phyloP scores from a whole-genome alignment of 2,329 filamentous ascomycete species.

The Sclerotinia sclerotiorum region DNA sequence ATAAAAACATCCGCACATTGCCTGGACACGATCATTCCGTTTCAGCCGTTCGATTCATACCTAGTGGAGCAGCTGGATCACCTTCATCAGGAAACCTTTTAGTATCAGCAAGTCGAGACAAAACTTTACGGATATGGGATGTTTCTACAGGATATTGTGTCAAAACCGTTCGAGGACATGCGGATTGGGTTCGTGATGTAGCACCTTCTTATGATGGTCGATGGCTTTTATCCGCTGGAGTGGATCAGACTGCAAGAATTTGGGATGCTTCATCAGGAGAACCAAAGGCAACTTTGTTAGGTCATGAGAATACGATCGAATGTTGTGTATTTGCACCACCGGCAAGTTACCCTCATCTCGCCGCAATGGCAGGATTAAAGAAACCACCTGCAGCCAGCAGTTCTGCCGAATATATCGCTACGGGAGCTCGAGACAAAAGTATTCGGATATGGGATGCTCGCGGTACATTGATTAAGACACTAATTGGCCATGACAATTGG shows the following conservation, averaged over 20 bases:
- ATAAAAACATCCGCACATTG: constrained; percentile 91
- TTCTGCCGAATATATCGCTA: constrained; percentile 84
- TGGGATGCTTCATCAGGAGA: constrained; percentile 81
- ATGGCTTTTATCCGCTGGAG: constrained; percentile 78
- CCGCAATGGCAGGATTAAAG: constrained; percentile 76
- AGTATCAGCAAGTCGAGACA: constrained; percentile 82
- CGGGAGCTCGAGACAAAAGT: constrained; percentile 84
- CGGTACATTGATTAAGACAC: constrained; percentile 79
- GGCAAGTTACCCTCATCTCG: constrained; percentile 72
- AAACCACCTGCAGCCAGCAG: constrained; percentile 73
- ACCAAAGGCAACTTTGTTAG: constrained; percentile 74
- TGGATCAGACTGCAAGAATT: constrained; percentile 76
- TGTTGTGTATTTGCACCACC: constrained; percentile 86
- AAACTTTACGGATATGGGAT: constrained; percentile 86
- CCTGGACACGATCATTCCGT: constrained; percentile 92
- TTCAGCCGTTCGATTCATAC: constrained; percentile 83
- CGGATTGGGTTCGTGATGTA: constrained; percentile 89
- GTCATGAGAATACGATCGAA: constrained; percentile 83
- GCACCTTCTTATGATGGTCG: constrained; percentile 78
- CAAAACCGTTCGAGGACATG: constrained; percentile 82
- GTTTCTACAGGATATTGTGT: constrained; percentile 90
- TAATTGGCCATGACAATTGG: constrained; percentile 93
- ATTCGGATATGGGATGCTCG: constrained; percentile 87
- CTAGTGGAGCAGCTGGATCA: constrained; percentile 74
- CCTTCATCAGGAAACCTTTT: constrained; percentile 81